Conservation (phyloP, 352 stramenopile genomes). For the Pythium monospermum region DNA sequence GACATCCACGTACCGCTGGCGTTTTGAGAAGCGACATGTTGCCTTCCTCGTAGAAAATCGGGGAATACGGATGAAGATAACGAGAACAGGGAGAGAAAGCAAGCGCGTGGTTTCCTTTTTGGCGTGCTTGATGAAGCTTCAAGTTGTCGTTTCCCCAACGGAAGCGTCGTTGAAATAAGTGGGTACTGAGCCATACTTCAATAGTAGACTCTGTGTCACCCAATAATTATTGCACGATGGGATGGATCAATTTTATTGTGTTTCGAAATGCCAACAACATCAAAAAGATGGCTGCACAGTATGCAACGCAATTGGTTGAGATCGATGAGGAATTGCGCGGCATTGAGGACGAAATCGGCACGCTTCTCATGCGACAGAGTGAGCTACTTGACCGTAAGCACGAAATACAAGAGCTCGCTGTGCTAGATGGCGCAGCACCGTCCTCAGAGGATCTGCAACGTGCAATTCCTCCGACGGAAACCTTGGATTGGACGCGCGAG, state of each 20-base stretch:
- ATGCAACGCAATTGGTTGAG: constrained; percentile 33
- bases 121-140: constrained; percentile 10
- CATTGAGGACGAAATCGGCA: constrained; percentile 49
- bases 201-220: constrained; percentile 5
- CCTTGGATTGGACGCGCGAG: constrained; percentile 29
- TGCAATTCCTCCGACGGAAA: background rate
- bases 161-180: background rate
- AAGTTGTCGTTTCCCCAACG: constrained; percentile 20
- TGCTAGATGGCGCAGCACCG: constrained; percentile 4
- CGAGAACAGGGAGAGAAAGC: background rate
- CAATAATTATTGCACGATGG: too few species aligned
- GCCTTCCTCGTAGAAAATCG: constrained; percentile 1
- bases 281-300: background rate
- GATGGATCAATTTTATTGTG: too few species aligned
- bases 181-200: constrained; percentile 1
- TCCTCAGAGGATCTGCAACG: background rate
- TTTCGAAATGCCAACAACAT: background rate
- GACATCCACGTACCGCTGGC: constrained; percentile 39
- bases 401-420: constrained; percentile 34
- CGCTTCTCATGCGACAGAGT: constrained; percentile 44
- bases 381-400: constrained; percentile 44
- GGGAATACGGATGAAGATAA: background rate
- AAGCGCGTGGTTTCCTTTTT: background rate
- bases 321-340: constrained; percentile 51
- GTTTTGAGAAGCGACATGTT: constrained; percentile 81